phyloP scores from a whole-genome alignment of 345 rosid species.

The Erucastrum elatum region DNA sequence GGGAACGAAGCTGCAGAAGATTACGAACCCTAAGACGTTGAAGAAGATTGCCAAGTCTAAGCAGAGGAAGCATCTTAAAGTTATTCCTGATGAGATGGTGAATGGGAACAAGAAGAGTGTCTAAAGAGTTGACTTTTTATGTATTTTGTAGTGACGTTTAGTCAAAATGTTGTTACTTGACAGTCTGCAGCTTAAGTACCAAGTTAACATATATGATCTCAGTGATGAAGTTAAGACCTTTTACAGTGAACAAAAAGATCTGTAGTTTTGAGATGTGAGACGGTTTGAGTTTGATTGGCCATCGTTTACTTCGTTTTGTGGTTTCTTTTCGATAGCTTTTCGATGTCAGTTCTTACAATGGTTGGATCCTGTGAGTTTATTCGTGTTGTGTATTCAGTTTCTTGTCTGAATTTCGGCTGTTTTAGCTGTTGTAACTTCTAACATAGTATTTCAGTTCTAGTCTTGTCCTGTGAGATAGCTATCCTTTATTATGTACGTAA shows the following conservation, averaged over 20 bases:
- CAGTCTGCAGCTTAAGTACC: too few relatives aligned
- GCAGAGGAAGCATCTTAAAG: conserved; percentile 74
- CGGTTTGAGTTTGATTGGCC: not conserved
- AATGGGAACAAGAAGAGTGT: conserved; percentile 26
- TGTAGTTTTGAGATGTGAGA: not conserved
- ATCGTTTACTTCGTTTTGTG: not conserved
- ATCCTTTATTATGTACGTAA: not conserved
- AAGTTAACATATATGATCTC: not conserved
- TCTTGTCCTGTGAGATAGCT: not conserved
- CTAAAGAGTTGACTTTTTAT: not conserved
- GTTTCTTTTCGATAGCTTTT: too few relatives aligned
- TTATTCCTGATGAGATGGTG: conserved; percentile 64
- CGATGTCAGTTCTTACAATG: not conserved
- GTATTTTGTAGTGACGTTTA: not conserved
- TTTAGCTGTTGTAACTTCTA: not conserved
- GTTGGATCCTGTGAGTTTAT: not conserved
- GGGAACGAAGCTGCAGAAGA: conserved; percentile 80
- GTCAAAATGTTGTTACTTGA: not conserved
- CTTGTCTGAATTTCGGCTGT: not conserved
- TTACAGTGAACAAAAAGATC: not conserved
- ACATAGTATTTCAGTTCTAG: not conserved
- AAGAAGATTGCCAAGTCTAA: conserved; percentile 75
- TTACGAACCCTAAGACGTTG: conserved; percentile 79
- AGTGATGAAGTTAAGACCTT: not conserved
- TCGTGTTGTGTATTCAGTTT: not conserved